These are phyloP conservation scores for Gynochthodes officinalis DNA, from an alignment of 257 asterid species.

Conservation along the genomic window DNA sequence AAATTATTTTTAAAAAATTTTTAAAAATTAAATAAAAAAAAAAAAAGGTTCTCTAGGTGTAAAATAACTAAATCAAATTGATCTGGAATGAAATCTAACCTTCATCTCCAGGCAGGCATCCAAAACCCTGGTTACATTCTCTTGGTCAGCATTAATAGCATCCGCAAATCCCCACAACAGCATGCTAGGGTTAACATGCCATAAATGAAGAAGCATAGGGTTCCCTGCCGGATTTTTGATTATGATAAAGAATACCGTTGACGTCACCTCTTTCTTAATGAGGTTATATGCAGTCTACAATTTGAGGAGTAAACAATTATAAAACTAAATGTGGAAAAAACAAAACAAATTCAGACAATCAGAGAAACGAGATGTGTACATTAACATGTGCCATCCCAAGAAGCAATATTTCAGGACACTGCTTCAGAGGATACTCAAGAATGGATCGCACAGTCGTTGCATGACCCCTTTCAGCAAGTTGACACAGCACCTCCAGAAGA, in stretches of 20 bases:
- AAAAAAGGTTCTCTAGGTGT: background rate
- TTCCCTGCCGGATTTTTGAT: conserved; percentile 45
- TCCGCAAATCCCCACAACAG: conserved; percentile 73
- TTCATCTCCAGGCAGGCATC: conserved; percentile 82
- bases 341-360: conserved; percentile 9
- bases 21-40: background rate
- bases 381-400: conserved; percentile 87
- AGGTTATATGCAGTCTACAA: conserved; percentile 92
- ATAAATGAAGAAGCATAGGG: conserved; percentile 49
- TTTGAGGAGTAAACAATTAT: conserved; percentile 21
- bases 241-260: conserved; percentile 57
- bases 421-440: conserved; percentile 70
- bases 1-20: too few species aligned
- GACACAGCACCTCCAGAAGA: conserved; percentile 79
- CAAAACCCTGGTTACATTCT: conserved; percentile 49
- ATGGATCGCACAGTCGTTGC: conserved; percentile 71
- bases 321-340: background rate
- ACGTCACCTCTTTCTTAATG: conserved; percentile 70
- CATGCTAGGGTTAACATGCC: conserved; percentile 72
- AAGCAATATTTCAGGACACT: conserved; percentile 82
- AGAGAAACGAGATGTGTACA: conserved; percentile 35
- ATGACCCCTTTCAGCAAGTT: conserved; percentile 90
- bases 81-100: conserved; percentile 41
- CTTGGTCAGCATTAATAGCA: conserved; percentile 63
- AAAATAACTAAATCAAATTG: background rate